Conservation (phyloP, 805 yeast species). For the Starmerella bacillaris region DNA sequence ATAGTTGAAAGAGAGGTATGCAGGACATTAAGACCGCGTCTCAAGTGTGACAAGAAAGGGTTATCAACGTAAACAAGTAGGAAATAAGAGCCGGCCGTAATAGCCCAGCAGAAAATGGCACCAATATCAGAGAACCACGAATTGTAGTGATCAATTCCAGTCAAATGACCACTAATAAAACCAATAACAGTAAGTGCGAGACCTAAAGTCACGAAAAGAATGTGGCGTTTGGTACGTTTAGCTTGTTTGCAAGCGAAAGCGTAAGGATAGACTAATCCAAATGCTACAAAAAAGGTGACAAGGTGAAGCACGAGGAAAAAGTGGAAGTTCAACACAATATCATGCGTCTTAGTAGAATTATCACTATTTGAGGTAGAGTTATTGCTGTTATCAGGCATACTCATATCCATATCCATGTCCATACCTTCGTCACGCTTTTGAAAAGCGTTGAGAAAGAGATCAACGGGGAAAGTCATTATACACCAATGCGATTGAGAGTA, state of each 20-base stretch:
- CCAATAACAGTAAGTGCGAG: conserved; percentile 23
- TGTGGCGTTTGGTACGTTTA: conserved; percentile 21
- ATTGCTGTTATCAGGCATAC: too few relatives aligned
- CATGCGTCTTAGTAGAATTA: conserved; percentile 9
- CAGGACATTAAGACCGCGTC: conserved; percentile 17
- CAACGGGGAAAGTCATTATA: too few relatives aligned
- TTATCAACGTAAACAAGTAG: conserved; percentile 24
- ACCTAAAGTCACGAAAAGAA: conserved; percentile 24
- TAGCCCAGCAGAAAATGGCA: conserved; percentile 19
- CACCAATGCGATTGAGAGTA: too few relatives aligned
- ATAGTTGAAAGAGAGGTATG: conserved; percentile 22
- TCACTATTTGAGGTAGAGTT: neutral
- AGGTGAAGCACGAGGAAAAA: conserved; percentile 20
- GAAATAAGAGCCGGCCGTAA: conserved; percentile 23
- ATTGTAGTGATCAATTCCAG: conserved; percentile 22
- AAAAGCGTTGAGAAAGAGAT: too few relatives aligned
- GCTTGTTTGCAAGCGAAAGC: conserved; percentile 28
- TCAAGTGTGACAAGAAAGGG: conserved; percentile 23
- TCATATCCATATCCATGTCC: conserved; percentile 7
- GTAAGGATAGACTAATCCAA: conserved; percentile 26
- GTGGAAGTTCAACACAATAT: conserved; percentile 11
- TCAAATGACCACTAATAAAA: conserved; percentile 25
- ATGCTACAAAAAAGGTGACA: conserved; percentile 22
- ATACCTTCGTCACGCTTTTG: too few relatives aligned
- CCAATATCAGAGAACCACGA: conserved; percentile 23